phyloP scores from a whole-genome alignment of 169 alveolate genomes.

The Plasmodium knowlesi region DNA sequence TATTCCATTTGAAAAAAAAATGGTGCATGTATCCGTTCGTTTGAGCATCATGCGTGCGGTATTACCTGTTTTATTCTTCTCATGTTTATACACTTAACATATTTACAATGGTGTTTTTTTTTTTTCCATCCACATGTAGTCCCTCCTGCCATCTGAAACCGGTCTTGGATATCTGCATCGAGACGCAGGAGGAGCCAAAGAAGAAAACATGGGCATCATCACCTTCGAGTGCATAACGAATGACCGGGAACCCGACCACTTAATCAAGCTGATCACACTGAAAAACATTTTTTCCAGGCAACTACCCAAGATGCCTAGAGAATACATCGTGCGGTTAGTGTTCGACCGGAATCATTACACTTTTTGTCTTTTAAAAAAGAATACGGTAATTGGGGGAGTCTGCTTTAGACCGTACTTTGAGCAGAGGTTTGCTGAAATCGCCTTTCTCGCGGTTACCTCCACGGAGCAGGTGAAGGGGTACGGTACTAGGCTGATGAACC shows the following conservation, averaged over 20 bases:
- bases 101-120: background rate
- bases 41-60: background rate
- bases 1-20: no score
- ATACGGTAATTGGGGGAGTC: slow-evolving; percentile 98
- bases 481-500: slow-evolving; percentile 99
- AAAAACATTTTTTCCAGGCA: slow-evolving; percentile 96
- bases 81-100: background rate
- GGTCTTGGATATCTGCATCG: slow-evolving; percentile 92
- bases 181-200: slow-evolving; percentile 94
- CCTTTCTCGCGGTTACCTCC: slow-evolving; percentile 98
- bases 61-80: background rate
- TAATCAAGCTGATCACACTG: slow-evolving; percentile 91
- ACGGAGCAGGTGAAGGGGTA: slow-evolving; percentile 98
- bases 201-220: slow-evolving; percentile 91
- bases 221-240: slow-evolving; percentile 93
- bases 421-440: slow-evolving; percentile 97
- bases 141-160: slow-evolving; percentile 90
- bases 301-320: slow-evolving; percentile 99
- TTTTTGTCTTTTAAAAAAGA: slow-evolving; percentile 93
- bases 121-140: slow-evolving; percentile 55
- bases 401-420: slow-evolving; percentile 93
- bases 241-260: slow-evolving; percentile 92
- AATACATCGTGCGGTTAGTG: slow-evolving; percentile 96
- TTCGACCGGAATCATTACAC: slow-evolving; percentile 97
- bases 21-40: background rate